These are phyloP conservation scores for Proliferodiscus dingleyae DNA, from an alignment of 2,329 filamentous ascomycete species.

Conservation along the genomic window DNA sequence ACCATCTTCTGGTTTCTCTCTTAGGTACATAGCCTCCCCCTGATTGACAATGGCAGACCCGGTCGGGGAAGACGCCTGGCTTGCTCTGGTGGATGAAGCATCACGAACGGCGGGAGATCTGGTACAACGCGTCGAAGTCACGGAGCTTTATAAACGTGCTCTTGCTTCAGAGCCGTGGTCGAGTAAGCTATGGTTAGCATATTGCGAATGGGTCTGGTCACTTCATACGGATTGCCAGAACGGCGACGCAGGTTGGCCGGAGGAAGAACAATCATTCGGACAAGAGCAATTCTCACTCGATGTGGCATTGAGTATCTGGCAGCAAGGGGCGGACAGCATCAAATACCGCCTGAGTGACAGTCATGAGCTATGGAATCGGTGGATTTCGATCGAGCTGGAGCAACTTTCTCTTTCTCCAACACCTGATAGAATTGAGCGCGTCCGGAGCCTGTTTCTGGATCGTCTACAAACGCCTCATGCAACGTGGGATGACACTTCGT, in stretches of 20 bases:
- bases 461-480: slow-evolving; percentile 69
- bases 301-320: slow-evolving; percentile 62
- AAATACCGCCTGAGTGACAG: slow-evolving; percentile 73
- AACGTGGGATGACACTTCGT: slow-evolving; percentile 70
- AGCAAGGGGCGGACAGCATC: slow-evolving; percentile 65
- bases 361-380: slow-evolving; percentile 74
- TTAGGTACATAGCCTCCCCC: not conserved
- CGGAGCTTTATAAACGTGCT: slow-evolving; percentile 69
- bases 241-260: slow-evolving; percentile 50
- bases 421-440: slow-evolving; percentile 54
- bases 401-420: slow-evolving; percentile 55
- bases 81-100: slow-evolving; percentile 71
- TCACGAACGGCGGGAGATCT: slow-evolving; percentile 54
- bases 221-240: slow-evolving; percentile 62
- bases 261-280: slow-evolving; percentile 65
- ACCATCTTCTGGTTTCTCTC: slow-evolving; percentile 1
- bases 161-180: slow-evolving; percentile 68
- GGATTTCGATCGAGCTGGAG: slow-evolving; percentile 66
- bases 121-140: slow-evolving; percentile 62
- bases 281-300: slow-evolving; percentile 68
- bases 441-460: slow-evolving; percentile 65
- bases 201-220: slow-evolving; percentile 72
- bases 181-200: slow-evolving; percentile 68
- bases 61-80: slow-evolving; percentile 72
- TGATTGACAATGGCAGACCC: slow-evolving; percentile 38